A percentile compares a stretch with the other conserved stretches of the same genome.
These are phyloP conservation scores for Pinus taeda DNA, from an alignment of 75 land plant genomes.

Conservation along the genomic window DNA sequence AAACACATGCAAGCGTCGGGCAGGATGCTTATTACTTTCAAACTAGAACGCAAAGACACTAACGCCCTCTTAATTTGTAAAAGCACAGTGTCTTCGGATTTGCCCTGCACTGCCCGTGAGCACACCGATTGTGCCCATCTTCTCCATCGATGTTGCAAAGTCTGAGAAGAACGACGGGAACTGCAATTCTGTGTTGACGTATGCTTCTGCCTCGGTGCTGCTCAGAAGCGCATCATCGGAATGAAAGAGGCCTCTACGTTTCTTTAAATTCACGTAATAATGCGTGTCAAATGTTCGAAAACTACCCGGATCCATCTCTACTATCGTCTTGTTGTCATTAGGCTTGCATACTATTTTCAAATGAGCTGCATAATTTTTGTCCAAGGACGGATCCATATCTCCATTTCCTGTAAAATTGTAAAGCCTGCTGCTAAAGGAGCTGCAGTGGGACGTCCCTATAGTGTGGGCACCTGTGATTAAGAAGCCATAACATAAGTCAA, in stretches of 20 bases:
- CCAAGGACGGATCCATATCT: conserved; percentile 28
- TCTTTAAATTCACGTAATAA: conserved; percentile 25
- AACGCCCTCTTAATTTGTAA: conserved; percentile 24
- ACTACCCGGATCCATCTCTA: conserved; percentile 50
- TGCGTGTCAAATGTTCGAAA: conserved; percentile 37
- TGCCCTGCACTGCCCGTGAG: conserved; percentile 52
- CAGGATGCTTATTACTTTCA: no score
- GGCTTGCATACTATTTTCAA: conserved; percentile 48
- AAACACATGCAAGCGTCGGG: no score
- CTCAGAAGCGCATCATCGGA: conserved; percentile 54
- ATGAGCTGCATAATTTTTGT: conserved; percentile 32
- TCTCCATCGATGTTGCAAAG: conserved; percentile 68
- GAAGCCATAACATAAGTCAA: no score
- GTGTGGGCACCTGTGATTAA: conserved; percentile 7
- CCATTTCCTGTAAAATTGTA: conserved; percentile 32
- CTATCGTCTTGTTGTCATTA: conserved; percentile 14
- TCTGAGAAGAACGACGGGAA: conserved; percentile 34
- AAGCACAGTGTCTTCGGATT: conserved; percentile 49
- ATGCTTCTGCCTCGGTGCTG: conserved; percentile 9
- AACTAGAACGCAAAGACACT: no score
- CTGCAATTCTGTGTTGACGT: conserved; percentile 24
- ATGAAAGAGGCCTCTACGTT: conserved; percentile 30
- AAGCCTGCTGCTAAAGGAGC: conserved; percentile 17
- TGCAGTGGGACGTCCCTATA: conserved; percentile 12
- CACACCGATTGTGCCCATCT: conserved; percentile 59